Evolutionary conservation across 1,284 basidiomycete genomes (phyloP).

Genomic region (Apiotrichum siamense): DNA sequence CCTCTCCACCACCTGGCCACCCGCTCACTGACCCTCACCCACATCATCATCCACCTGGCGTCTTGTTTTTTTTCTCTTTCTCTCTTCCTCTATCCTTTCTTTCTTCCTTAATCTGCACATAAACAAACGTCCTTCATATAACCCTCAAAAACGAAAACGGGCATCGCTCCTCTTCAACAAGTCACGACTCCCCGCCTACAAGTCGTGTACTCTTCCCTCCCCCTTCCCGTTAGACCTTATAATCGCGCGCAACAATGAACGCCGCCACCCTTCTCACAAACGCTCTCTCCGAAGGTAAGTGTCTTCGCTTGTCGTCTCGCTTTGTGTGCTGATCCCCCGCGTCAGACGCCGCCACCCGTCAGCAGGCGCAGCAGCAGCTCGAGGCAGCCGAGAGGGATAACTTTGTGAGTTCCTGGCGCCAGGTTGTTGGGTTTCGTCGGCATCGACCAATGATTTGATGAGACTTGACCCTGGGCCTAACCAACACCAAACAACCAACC

Average conservation of each 20-base stretch:
- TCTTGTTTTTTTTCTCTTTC: too few relatives aligned
- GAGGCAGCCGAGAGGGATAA: conserved; percentile 76
- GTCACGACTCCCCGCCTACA: too few relatives aligned
- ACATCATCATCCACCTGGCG: too few relatives aligned
- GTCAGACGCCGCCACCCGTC: conserved; percentile 74
- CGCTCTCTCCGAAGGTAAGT: conserved; percentile 78
- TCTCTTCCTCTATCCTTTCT: too few relatives aligned
- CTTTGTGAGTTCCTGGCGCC: too few relatives aligned
- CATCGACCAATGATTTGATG: conserved; percentile 17
- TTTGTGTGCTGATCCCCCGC: conserved; percentile 19
- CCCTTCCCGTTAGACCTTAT: not conserved
- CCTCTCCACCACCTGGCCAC: too few relatives aligned
- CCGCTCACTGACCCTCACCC: too few relatives aligned
- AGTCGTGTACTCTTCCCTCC: not conserved
- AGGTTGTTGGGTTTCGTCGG: too few relatives aligned
- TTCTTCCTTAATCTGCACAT: too few relatives aligned
- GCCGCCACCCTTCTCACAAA: conserved; percentile 80
- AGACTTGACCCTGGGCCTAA: not conserved
- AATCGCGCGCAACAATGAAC: conserved; percentile 58
- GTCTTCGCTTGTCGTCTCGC: conserved; percentile 18
- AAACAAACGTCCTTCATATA: too few relatives aligned
- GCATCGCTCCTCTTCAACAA: too few relatives aligned
- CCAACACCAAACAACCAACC: not conserved
- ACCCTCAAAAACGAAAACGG: too few relatives aligned
- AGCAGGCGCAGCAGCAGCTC: conserved; percentile 79